A percentile compares a stretch with the other conserved stretches of the same genome.
Evolutionary conservation across 495 filamentous ascomycete genomes (phyloP).

Genomic region (Xylaria grammica): DNA sequence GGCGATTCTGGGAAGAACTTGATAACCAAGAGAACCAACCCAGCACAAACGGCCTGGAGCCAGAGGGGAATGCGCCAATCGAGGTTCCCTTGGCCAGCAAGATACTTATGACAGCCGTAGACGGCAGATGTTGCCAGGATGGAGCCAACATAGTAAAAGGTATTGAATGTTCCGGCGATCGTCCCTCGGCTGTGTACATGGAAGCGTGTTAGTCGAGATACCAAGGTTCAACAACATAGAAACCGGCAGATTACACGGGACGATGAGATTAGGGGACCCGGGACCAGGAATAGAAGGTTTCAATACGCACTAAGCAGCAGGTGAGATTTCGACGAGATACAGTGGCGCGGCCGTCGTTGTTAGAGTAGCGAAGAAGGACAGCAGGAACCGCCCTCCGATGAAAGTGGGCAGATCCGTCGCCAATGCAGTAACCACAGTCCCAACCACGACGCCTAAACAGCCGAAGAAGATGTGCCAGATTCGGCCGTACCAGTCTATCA

Average conservation of each 20-base stretch:
- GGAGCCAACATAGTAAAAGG: constrained; percentile 62
- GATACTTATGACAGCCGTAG: constrained; percentile 45
- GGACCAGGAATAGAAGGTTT: too few species aligned
- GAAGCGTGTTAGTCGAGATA: too few species aligned
- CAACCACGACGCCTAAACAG: constrained; percentile 67
- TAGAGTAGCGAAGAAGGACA: constrained; percentile 75
- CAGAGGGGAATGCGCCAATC: constrained; percentile 69
- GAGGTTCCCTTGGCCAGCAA: constrained; percentile 36
- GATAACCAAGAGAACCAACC: constrained; percentile 42
- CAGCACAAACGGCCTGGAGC: constrained; percentile 64
- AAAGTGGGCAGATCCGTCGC: constrained; percentile 52
- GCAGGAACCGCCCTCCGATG: constrained; percentile 76
- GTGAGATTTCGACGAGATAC: constrained; percentile 76
- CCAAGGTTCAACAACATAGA: too few species aligned
- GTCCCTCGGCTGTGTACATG: too few species aligned
- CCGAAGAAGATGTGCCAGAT: constrained; percentile 57
- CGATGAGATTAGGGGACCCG: too few species aligned
- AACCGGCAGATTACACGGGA: too few species aligned
- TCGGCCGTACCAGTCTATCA: constrained; percentile 51
- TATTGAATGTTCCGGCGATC: constrained; percentile 57
- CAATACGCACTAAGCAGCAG: constrained; percentile 74
- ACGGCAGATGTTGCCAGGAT: constrained; percentile 53
- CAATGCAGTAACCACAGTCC: constrained; percentile 53
- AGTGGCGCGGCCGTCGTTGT: constrained; percentile 71
- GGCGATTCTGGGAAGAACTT: constrained; percentile 51